These are phyloP conservation scores for Blastobotrys proliferans DNA, from an alignment of 1,139 yeast species.

Conservation along the genomic window DNA sequence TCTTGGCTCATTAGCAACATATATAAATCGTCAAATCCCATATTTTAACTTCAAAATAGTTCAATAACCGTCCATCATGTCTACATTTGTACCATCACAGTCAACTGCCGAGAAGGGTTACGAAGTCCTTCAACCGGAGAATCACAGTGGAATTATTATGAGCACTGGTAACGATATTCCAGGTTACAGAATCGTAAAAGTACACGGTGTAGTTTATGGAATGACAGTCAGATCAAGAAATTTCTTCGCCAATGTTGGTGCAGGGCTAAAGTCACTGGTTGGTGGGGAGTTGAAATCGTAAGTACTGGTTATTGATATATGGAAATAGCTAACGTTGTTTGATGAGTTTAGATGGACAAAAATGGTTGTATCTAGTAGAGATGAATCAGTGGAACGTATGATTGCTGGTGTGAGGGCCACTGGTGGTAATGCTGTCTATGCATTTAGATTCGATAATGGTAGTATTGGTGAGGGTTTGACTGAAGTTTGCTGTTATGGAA, in stretches of 20 bases:
- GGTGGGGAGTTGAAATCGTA: conserved; percentile 27
- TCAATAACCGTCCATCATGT: no score
- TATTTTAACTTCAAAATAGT: no score
- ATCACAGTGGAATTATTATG: conserved; percentile 18
- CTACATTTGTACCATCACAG: no score
- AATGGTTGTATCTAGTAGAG: conserved; percentile 24
- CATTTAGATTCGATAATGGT: conserved; percentile 24
- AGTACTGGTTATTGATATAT: no score
- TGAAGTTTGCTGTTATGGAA: conserved; percentile 28
- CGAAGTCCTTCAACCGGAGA: conserved; percentile 13
- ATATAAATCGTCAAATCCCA: no score
- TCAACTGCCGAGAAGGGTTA: conserved; percentile 11
- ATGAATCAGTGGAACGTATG: conserved; percentile 26
- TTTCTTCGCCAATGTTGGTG: conserved; percentile 22
- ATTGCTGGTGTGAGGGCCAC: conserved; percentile 21
- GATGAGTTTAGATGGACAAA: no score
- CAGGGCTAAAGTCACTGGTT: conserved; percentile 23
- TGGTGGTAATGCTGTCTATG: conserved; percentile 27
- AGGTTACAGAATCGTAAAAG: conserved; percentile 22
- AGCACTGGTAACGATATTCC: conserved; percentile 27
- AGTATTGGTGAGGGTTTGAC: conserved; percentile 21
- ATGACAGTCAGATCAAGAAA: conserved; percentile 25
- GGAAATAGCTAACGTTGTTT: no score
- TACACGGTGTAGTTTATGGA: conserved; percentile 26
- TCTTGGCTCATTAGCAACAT: no score